Base-by-base conservation (phyloP, 2,329 filamentous ascomycete species). In the Aureobasidium sp. region DNA sequence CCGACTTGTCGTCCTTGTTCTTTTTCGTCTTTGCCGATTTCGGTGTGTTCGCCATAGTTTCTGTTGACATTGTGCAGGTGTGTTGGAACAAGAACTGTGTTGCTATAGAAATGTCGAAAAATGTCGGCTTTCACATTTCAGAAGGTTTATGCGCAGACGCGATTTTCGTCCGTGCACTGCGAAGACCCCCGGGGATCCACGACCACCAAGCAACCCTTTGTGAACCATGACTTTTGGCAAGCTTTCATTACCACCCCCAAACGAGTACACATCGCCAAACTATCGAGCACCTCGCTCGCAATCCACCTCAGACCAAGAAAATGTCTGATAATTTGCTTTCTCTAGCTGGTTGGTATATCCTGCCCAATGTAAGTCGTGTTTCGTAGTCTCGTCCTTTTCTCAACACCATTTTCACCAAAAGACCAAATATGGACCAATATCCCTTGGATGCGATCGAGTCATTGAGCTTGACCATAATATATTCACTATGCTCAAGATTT, bases 341-440 rank as follows among this genome's bases (percentile, higher is more conserved):
- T 30, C 77, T 82, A 53, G 75, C 79, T 51, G 84, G 82, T 58
- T 87, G 85, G 85, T 80, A 81, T 48, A 79, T 86, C 69, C 77
- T 87, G 30, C 85, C 85, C 63, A 80, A 80, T 67, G 83, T 85
- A 76, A 70, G 79, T 63, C 16, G 16, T 36, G 25, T 30, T 45
- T 34, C 27, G 14, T 4, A 8, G 4, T 25, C 16, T 25, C 36
- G 5, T 34, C 13, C 42, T 27, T 5, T 5, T 32, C 10, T 25
- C 16, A 7, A 14, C 36, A 5, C 32, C 11, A 30, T 29, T 10
- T 13, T 10, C 42, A 48, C 42, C 30, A 37, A 47, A 39, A 49
- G 21, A 21, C 21, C 11, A 21, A 54, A 54, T 10, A 51, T 54
- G 50, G 27, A 42, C 10, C 13, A 54, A n/a, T 13, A 21, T 42